Evolutionary conservation across 2,329 filamentous ascomycete species (phyloP).

Genomic region (Hypocrella siamensis): DNA sequence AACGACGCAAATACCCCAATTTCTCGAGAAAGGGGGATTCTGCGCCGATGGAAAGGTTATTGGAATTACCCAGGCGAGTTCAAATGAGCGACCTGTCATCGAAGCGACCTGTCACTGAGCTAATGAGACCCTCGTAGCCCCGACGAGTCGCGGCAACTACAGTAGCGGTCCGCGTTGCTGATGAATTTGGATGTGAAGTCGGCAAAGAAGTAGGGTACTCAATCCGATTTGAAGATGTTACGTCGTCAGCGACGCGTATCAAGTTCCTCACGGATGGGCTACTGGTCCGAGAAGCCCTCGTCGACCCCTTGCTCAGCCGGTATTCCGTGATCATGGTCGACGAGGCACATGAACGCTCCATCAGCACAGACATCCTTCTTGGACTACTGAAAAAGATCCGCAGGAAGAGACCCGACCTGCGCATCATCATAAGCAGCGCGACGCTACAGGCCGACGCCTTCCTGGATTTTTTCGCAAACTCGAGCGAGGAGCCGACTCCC

Average conservation of each 20-base stretch:
- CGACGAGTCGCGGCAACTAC: slow-evolving; percentile 82
- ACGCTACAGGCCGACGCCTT: slow-evolving; percentile 85
- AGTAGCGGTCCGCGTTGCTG: slow-evolving; percentile 74
- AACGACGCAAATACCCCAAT: slow-evolving; percentile 91
- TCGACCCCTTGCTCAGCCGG: slow-evolving; percentile 76
- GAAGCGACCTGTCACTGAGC: slow-evolving; percentile 1
- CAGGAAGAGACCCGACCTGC: slow-evolving; percentile 62
- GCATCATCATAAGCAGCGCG: slow-evolving; percentile 84
- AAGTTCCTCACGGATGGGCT: slow-evolving; percentile 94
- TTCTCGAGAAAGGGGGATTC: slow-evolving; percentile 78
- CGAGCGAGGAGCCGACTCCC: slow-evolving; percentile 19
- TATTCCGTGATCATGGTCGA: slow-evolving; percentile 98
- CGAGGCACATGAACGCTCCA: slow-evolving; percentile 85
- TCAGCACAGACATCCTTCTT: slow-evolving; percentile 82
- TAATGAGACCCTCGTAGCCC: slow-evolving; percentile 39
- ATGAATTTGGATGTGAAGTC: slow-evolving; percentile 72
- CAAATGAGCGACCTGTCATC: background rate
- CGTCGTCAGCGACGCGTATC: slow-evolving; percentile 69
- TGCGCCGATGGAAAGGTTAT: slow-evolving; percentile 69
- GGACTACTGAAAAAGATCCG: slow-evolving; percentile 84
- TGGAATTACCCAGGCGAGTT: slow-evolving; percentile 70
- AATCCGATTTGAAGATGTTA: slow-evolving; percentile 83
- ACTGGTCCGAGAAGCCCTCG: slow-evolving; percentile 77
- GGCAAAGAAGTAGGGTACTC: slow-evolving; percentile 90
- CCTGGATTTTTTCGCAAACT: slow-evolving; percentile 53